Evolutionary conservation across 208 protist species (phyloP).

Genomic region (Tetramitus jugosus): DNA sequence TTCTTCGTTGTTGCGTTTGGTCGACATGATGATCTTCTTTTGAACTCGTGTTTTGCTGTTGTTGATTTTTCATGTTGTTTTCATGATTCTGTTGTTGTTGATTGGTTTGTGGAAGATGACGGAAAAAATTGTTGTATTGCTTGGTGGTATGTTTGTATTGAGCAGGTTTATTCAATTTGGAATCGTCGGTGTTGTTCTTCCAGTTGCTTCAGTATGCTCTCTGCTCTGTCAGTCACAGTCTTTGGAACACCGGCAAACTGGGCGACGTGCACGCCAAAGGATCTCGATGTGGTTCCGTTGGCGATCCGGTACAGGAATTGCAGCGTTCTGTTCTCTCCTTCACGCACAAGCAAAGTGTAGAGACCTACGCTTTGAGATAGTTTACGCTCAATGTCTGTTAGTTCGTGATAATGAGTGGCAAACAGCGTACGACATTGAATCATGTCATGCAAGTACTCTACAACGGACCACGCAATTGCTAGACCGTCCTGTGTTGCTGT

Average conservation of each 20-base stretch:
- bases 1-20: no score
- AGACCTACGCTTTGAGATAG: neutral
- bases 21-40: no score
- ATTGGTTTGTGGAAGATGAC: no score
- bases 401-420: constrained; percentile 83
- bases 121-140: no score
- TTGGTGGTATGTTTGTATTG: no score
- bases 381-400: constrained; percentile 29
- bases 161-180: no score
- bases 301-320: neutral
- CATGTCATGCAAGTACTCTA: constrained; percentile 65
- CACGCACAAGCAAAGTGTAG: neutral
- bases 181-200: no score
- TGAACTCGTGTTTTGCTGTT: no score
- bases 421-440: constrained; percentile 68
- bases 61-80: no score
- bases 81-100: no score
- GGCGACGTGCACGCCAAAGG: constrained; percentile 15
- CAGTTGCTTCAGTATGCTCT: neutral
- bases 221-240: neutral
- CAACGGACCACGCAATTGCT: constrained; percentile 74
- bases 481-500: constrained; percentile 86
- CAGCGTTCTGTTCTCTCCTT: no score
- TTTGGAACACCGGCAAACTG: neutral
- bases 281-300: neutral